Conservation (phyloP, 441 rosid species). For the Erodium trifolium region DNA sequence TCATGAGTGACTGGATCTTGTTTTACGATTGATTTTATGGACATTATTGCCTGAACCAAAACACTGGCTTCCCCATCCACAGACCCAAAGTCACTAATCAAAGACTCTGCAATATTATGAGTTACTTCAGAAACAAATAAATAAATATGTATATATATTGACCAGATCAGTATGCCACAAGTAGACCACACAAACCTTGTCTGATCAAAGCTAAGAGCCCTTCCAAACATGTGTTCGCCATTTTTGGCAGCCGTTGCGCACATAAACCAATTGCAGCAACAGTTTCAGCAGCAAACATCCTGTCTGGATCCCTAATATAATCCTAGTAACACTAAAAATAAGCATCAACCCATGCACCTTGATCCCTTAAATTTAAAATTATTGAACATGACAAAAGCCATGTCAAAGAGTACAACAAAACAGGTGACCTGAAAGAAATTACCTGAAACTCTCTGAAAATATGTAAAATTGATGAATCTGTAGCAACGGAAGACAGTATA, state of each 20-base stretch:
- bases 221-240: slow-evolving; percentile 63
- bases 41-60: slow-evolving; percentile 64
- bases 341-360: slow-evolving; percentile 22
- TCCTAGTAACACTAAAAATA: slow-evolving; percentile 51
- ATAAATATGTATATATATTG: not conserved
- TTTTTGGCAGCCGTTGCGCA: slow-evolving; percentile 53
- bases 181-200: slow-evolving; percentile 45
- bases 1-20: slow-evolving; percentile 65
- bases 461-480: slow-evolving; percentile 56
- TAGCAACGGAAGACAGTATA: slow-evolving; percentile 71
- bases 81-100: slow-evolving; percentile 35
- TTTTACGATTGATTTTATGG: slow-evolving; percentile 68
- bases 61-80: slow-evolving; percentile 55
- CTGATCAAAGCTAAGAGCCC: slow-evolving; percentile 57
- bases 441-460: slow-evolving; percentile 92
- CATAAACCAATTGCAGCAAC: slow-evolving; percentile 83
- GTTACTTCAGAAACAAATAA: slow-evolving; percentile 22
- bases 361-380: slow-evolving; percentile 4
- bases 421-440: slow-evolving; percentile 8
- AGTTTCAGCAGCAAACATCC: slow-evolving; percentile 82
- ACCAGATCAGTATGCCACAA: slow-evolving; percentile 12
- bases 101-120: slow-evolving; percentile 43
- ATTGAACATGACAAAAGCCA: not conserved
- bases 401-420: not conserved
- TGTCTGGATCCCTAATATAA: slow-evolving; percentile 81